Evolutionary conservation across 2,329 filamentous ascomycete species (phyloP).

Genomic region (Ceratocystis smalleyi): DNA sequence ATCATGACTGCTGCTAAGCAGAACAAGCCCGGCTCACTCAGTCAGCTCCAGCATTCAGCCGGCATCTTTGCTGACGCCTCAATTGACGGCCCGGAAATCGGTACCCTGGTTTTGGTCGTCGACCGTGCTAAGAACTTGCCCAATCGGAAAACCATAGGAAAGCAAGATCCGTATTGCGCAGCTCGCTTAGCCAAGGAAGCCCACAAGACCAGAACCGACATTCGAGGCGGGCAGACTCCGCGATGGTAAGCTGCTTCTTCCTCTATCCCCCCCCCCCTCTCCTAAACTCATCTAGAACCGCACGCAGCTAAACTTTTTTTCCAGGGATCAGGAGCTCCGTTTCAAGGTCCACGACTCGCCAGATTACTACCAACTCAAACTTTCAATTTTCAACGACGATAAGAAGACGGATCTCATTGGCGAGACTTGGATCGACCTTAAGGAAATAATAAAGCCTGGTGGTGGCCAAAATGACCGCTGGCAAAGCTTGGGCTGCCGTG

Average conservation of each 20-base stretch:
- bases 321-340: constrained; percentile 90
- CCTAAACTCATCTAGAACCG: background rate
- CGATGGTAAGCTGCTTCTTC: constrained; percentile 50
- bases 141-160: constrained; percentile 92
- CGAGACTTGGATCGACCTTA: constrained; percentile 77
- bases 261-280: background rate
- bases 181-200: constrained; percentile 89
- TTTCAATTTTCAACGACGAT: constrained; percentile 95
- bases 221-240: constrained; percentile 86
- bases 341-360: constrained; percentile 93
- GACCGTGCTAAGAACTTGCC: constrained; percentile 94
- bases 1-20: constrained; percentile 35
- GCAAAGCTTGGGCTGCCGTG: constrained; percentile 74
- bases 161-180: constrained; percentile 95
- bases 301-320: background rate
- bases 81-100: constrained; percentile 82
- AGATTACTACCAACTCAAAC: constrained; percentile 89
- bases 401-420: constrained; percentile 95
- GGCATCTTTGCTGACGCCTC: constrained; percentile 92
- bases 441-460: constrained; percentile 63
- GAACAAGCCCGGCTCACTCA: constrained; percentile 38
- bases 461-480: constrained; percentile 90
- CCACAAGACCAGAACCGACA: constrained; percentile 89
- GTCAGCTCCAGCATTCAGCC: constrained; percentile 56
- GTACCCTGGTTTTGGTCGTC: constrained; percentile 79